Evolutionary conservation across 768 basidiomycete species (phyloP), one percentile per base, ranked within the genome.

Genomic region (Agaricus subrufescens): DNA sequence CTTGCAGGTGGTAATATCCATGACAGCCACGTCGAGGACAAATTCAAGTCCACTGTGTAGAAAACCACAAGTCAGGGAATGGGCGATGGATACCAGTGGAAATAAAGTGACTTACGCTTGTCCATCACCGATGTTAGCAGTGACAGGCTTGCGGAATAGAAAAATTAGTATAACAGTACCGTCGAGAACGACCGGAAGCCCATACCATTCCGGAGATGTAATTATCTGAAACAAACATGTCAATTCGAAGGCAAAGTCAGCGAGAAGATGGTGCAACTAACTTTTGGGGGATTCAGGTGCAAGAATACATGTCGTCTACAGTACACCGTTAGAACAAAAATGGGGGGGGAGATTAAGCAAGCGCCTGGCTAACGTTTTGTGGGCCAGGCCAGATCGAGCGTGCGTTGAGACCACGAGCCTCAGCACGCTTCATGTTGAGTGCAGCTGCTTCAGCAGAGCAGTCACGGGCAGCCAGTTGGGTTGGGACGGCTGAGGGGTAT

Each of bases 1-100:
- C 56, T 73, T 50, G 66, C 75, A 77, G 19, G 74, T 73, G n/a
- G 67, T 62, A 2, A 71, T 67, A 55, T 75, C 69, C 54, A 77
- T 62, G 37, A 75, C 61, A 39, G 70, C 71, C 34, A 77, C 66
- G 57, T 77, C 73, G 42, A 77, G 64, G 1, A 64, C 69, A 53
- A 75, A 60, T 6, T 66, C 56, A 34, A 76, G 61, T 4, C 75
- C 75, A 19, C 70, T 74, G 39, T 45, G 31, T 49, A 31, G 11
- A 25, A n/a, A 40, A 25, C 23, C 29, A 34, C 26, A 15, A 5
- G 12, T 47, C 11, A 56, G 44, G 15, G 50, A 40, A 9, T 19
- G 23, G 14, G 48, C 23, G 10, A 11, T 38, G 23, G n/a, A 50
- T 10, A 8, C n/a, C 6, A 19, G 37, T 34, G 37, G 7, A 11